Evolutionary conservation across 2,329 filamentous ascomycete genomes (phyloP).

Genomic region (Magnaporthiopsis rhizophila): DNA sequence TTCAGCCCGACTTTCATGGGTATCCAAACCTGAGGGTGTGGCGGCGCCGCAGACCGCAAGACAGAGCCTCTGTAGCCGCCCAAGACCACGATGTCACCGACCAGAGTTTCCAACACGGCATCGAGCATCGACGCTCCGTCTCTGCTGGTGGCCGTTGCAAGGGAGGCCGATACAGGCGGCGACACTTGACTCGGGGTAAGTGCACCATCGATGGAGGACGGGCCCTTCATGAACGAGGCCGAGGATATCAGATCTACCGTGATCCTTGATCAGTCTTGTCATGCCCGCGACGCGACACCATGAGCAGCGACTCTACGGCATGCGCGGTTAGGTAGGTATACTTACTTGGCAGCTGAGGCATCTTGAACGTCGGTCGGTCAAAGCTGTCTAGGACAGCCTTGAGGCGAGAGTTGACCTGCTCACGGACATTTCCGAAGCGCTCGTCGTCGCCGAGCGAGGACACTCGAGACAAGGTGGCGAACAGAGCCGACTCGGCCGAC

Average conservation of each 20-base stretch:
- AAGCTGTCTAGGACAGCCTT: conserved; percentile 87
- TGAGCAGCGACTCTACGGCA: background rate
- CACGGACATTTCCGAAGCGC: conserved; percentile 69
- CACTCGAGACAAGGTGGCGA: conserved; percentile 65
- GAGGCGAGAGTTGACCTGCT: conserved; percentile 80
- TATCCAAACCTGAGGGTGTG: conserved; percentile 86
- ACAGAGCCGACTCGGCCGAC: conserved; percentile 73
- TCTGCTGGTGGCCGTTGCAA: background rate
- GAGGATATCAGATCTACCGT: background rate
- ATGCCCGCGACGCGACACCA: background rate
- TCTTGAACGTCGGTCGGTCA: conserved; percentile 68
- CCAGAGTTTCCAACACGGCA: conserved; percentile 56
- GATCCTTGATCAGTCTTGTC: background rate
- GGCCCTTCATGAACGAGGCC: background rate
- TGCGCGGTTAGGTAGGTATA: background rate
- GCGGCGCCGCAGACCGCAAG: conserved; percentile 73
- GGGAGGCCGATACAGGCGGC: too few species aligned
- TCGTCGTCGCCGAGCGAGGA: conserved; percentile 81
- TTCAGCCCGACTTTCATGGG: conserved; percentile 90
- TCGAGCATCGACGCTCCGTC: conserved; percentile 23
- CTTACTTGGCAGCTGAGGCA: conserved; percentile 49
- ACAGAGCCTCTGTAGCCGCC: conserved; percentile 88
- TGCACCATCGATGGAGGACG: background rate
- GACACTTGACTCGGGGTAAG: background rate
- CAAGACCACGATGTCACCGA: conserved; percentile 79